A percentile compares a stretch with the other conserved stretches of the same genome.
Evolutionary conservation across 768 basidiomycete species (phyloP).

Genomic region (Pleurotus tuoliensis): DNA sequence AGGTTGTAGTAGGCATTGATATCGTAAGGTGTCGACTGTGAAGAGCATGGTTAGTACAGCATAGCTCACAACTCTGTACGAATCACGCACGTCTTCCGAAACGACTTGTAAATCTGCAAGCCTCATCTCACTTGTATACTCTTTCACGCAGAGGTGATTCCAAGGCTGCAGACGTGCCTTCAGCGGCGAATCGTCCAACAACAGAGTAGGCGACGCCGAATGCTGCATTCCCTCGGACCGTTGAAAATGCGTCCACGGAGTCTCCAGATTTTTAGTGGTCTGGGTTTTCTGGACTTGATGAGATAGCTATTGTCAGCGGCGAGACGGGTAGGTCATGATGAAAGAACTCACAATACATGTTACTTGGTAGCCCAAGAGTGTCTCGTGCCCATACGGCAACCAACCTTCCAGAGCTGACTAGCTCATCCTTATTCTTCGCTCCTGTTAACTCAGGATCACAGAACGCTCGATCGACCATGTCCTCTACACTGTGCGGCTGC

Average conservation of each 20-base stretch:
- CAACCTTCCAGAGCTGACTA: conserved; percentile 24
- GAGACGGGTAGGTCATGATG: background rate
- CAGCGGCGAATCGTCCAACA: conserved; percentile 53
- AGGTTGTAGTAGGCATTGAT: conserved; percentile 14
- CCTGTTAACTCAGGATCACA: conserved; percentile 29
- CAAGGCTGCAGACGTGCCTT: conserved; percentile 69
- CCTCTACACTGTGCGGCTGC: conserved; percentile 71
- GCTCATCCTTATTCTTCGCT: background rate
- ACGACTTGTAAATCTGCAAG: conserved; percentile 21
- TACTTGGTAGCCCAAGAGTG: conserved; percentile 59
- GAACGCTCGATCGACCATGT: conserved; percentile 70
- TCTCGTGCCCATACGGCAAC: conserved; percentile 78
- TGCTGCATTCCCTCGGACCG: conserved; percentile 18
- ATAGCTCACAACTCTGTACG: too few relatives aligned
- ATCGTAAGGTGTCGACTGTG: background rate
- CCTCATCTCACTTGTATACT: conserved; percentile 52
- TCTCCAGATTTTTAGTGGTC: conserved; percentile 75
- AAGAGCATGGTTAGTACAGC: too few relatives aligned
- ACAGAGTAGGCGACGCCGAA: conserved; percentile 42
- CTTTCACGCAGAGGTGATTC: conserved; percentile 76
- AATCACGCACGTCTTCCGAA: too few relatives aligned
- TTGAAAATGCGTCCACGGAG: conserved; percentile 46
- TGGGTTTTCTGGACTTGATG: conserved; percentile 36
- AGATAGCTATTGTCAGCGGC: background rate
- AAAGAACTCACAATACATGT: conserved; percentile 59